These are phyloP conservation scores for Monosporascus sp. DNA, from an alignment of 2,329 filamentous ascomycete species.

Conservation along the genomic window DNA sequence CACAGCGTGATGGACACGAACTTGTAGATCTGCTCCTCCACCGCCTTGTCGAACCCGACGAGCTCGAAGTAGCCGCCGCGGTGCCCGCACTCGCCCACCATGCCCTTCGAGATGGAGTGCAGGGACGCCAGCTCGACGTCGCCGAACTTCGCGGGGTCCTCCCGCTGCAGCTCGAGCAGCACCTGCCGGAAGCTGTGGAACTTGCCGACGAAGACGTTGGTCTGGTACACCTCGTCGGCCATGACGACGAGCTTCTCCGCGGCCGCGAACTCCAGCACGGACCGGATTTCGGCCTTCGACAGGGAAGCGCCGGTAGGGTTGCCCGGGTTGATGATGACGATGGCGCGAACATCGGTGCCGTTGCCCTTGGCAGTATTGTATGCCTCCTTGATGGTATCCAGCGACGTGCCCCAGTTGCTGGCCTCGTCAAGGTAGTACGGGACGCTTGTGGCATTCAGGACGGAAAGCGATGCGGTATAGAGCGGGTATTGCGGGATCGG, in stretches of 20 bases:
- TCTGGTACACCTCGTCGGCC: constrained; percentile 98
- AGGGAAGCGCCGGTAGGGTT: constrained; percentile 94
- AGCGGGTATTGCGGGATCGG: constrained; percentile 98
- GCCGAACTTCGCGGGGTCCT: constrained; percentile 71
- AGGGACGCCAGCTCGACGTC: constrained; percentile 83
- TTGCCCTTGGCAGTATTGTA: constrained; percentile 69
- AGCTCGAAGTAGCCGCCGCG: constrained; percentile 97
- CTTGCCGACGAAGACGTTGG: constrained; percentile 90
- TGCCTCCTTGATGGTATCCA: constrained; percentile 68
- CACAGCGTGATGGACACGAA: constrained; percentile 97
- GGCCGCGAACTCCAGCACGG: constrained; percentile 81
- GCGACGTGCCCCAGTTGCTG: constrained; percentile 80
- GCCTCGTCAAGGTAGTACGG: constrained; percentile 92
- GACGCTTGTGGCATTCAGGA: constrained; percentile 81
- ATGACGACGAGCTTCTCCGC: constrained; percentile 83
- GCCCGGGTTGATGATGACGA: constrained; percentile 97
- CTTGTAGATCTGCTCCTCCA: constrained; percentile 95
- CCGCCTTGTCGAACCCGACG: constrained; percentile 77
- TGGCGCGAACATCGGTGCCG: constrained; percentile 82
- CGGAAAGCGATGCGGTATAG: constrained; percentile 85
- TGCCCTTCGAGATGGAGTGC: constrained; percentile 94
- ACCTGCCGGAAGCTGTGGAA: constrained; percentile 95
- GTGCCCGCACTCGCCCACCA: constrained; percentile 98
- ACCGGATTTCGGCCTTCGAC: constrained; percentile 69
- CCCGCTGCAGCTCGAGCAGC: constrained; percentile 74